These are phyloP conservation scores for Chytriomyces confervae DNA, from an alignment of 192 early-diverging fungal species.

Conservation along the genomic window DNA sequence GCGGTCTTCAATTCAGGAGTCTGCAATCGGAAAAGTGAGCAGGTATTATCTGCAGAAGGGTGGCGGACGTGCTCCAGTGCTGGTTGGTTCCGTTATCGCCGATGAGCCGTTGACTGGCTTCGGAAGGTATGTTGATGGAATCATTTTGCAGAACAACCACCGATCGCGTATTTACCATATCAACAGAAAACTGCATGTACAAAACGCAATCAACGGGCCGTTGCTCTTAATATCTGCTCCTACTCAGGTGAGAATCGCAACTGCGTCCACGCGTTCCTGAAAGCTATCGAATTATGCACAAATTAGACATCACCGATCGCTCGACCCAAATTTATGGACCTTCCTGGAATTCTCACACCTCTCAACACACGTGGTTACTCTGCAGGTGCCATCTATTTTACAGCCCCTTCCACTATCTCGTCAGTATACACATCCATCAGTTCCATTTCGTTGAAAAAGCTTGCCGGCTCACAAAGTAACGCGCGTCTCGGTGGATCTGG, in stretches of 20 bases:
- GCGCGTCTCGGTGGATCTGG: conserved; percentile 25
- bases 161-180: neutral
- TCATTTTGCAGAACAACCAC: neutral
- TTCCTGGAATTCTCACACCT: conserved; percentile 33
- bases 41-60: no score
- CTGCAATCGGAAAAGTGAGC: conserved; percentile 3
- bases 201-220: neutral
- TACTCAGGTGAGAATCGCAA: conserved; percentile 13
- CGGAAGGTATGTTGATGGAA: conserved; percentile 14
- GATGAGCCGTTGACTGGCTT: conserved; percentile 5
- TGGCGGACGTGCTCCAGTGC: neutral
- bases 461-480: conserved; percentile 24
- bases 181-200: neutral
- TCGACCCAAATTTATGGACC: conserved; percentile 34
- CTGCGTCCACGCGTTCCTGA: no score
- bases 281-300: neutral
- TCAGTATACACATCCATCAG: neutral
- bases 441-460: neutral
- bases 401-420: neutral
- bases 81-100: neutral
- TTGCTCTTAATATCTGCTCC: conserved; percentile 8
- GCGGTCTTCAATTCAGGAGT: neutral
- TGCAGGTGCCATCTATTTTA: conserved; percentile 20
- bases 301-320: neutral
- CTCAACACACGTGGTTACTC: conserved; percentile 12